A percentile compares a stretch with the other conserved stretches of the same genome.
phyloP scores from a whole-genome alignment of 164 flowering plant genomes.

The Saururus chinensis region DNA sequence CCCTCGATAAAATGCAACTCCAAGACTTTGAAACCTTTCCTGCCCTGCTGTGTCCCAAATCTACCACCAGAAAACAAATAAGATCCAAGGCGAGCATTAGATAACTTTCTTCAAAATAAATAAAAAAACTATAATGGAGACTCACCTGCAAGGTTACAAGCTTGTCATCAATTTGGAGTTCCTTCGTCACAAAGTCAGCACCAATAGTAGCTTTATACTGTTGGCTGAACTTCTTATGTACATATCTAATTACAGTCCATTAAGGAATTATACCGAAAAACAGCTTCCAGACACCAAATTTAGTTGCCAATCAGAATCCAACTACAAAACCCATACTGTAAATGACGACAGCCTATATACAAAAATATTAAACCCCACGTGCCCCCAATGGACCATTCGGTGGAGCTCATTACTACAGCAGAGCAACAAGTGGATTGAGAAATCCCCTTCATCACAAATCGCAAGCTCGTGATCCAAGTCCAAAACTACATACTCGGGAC shows the following conservation, averaged over 20 bases:
- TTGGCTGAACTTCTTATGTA: constrained; percentile 80
- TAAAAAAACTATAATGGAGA: neutral
- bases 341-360: neutral
- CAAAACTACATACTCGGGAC: too few relatives aligned
- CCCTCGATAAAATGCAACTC: constrained; percentile 93
- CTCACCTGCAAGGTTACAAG: constrained; percentile 77
- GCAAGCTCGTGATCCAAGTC: neutral
- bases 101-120: neutral
- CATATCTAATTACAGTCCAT: constrained; percentile 54
- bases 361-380: neutral
- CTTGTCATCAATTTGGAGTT: constrained; percentile 76
- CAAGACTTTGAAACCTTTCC: constrained; percentile 95
- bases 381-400: neutral
- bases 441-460: neutral
- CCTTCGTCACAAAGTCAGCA: constrained; percentile 89
- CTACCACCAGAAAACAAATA: constrained; percentile 21
- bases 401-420: neutral
- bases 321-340: neutral
- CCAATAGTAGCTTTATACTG: constrained; percentile 97
- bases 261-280: neutral
- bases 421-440: too few relatives aligned
- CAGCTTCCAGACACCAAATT: neutral
- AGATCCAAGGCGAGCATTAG: neutral
- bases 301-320: neutral
- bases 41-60: constrained; percentile 99